Evolutionary conservation across 2,329 filamentous ascomycete genomes (phyloP).

Genomic region (Arthrobotrys megalospora): DNA sequence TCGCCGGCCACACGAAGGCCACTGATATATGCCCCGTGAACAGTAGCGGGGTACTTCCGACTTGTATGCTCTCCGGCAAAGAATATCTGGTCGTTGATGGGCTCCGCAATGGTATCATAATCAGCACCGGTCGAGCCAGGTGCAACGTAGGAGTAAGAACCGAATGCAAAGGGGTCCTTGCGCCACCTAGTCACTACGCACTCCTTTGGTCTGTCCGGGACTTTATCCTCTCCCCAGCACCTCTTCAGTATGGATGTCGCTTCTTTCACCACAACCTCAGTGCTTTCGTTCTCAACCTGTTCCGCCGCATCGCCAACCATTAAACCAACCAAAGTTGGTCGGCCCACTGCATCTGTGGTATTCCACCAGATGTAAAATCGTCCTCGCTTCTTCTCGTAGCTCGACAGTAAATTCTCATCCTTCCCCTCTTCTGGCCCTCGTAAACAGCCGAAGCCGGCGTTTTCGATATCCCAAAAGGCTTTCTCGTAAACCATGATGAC

Average conservation of each 20-base stretch:
- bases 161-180: conserved; percentile 88
- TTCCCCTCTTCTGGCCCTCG: conserved; percentile 74
- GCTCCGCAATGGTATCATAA: conserved; percentile 89
- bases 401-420: conserved; percentile 62
- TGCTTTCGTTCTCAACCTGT: conserved; percentile 83
- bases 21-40: conserved; percentile 95
- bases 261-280: conserved; percentile 83
- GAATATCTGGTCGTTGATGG: conserved; percentile 83
- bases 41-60: conserved; percentile 94
- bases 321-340: conserved; percentile 81
- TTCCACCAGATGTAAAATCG: conserved; percentile 99
- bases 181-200: conserved; percentile 93
- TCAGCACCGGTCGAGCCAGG: conserved; percentile 86
- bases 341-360: conserved; percentile 87
- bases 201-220: conserved; percentile 84
- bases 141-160: conserved; percentile 95
- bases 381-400: conserved; percentile 63
- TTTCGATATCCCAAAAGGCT: conserved; percentile 89
- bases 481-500: conserved; percentile 90
- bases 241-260: conserved; percentile 83
- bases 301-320: conserved; percentile 97
- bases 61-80: conserved; percentile 98
- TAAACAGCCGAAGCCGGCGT: conserved; percentile 94
- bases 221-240: conserved; percentile 76
- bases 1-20: conserved; percentile 91